These are phyloP conservation scores for Mychonastes homosphaera DNA, from an alignment of 139 green algal species.

Conservation along the genomic window DNA sequence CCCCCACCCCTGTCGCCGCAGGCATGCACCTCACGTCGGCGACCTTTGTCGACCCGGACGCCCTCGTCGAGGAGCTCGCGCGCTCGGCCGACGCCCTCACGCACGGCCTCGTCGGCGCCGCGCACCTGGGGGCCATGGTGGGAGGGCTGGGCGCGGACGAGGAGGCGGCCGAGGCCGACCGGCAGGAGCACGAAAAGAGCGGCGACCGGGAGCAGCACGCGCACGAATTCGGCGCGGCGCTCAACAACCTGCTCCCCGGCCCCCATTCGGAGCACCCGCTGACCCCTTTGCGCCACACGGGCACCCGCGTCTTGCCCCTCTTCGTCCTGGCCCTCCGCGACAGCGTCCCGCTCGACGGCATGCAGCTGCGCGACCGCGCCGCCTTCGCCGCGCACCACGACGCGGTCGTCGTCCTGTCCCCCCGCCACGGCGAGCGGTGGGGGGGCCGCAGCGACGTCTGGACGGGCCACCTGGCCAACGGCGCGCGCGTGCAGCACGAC, in stretches of 20 bases:
- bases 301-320: slow-evolving; percentile 26
- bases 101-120: slow-evolving; percentile 18
- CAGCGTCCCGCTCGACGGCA: slow-evolving; percentile 3
- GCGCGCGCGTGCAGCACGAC: slow-evolving; percentile 21
- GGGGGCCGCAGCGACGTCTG: slow-evolving; percentile 7
- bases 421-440: slow-evolving; percentile 7
- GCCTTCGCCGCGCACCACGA: slow-evolving; percentile 21
- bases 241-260: neutral
- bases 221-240: no score
- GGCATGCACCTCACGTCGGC: slow-evolving; percentile 5
- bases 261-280: slow-evolving; percentile 10
- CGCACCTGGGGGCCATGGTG: no score
- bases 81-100: slow-evolving; percentile 20
- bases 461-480: slow-evolving; percentile 22
- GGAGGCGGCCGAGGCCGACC: no score
- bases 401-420: slow-evolving; percentile 33
- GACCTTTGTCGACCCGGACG: slow-evolving; percentile 11
- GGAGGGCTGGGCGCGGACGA: no score
- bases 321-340: slow-evolving; percentile 27
- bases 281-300: slow-evolving; percentile 14
- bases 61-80: slow-evolving; percentile 17
- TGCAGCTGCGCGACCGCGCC: neutral
- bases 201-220: no score
- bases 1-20: neutral
- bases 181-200: no score